Evolutionary conservation across 2,329 filamentous ascomycete species (phyloP).

Genomic region (Plenodomus tracheiphilus): DNA sequence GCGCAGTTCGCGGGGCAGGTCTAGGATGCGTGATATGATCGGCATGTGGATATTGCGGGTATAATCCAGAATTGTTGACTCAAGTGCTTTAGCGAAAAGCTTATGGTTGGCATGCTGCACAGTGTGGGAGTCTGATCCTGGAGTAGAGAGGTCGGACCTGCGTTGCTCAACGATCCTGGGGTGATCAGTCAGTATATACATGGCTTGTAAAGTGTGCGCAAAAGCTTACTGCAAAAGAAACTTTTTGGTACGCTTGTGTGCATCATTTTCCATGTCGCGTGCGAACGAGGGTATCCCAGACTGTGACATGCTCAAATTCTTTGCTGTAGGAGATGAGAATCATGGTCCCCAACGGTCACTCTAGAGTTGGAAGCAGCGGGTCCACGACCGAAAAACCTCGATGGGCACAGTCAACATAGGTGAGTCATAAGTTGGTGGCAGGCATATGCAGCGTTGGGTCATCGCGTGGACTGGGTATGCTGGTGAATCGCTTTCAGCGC

Average conservation of each 20-base stretch:
- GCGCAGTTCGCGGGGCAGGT: conserved; percentile 9
- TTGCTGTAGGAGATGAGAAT: too few relatives aligned
- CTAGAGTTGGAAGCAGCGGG: too few relatives aligned
- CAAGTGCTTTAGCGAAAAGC: background rate
- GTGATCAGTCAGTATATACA: background rate
- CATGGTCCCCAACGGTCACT: too few relatives aligned
- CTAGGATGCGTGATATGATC: conserved; percentile 2
- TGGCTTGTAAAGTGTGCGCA: background rate
- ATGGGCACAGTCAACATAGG: too few relatives aligned
- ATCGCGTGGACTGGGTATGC: too few relatives aligned
- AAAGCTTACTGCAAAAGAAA: background rate
- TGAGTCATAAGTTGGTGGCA: too few relatives aligned
- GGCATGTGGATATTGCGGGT: conserved; percentile 2
- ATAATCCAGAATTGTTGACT: conserved; percentile 2
- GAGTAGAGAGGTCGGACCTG: background rate
- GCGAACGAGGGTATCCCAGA: too few relatives aligned
- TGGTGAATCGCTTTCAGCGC: too few relatives aligned
- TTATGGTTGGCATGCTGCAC: background rate
- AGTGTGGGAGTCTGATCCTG: background rate
- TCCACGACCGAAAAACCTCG: too few relatives aligned
- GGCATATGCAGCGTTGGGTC: too few relatives aligned
- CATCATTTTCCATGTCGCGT: background rate
- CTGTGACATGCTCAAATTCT: too few relatives aligned
- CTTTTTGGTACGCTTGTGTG: background rate
- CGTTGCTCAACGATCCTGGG: background rate